Base-by-base conservation (phyloP, 371 early-diverging fungal genomes). In the Mortierella sp. region DNA sequence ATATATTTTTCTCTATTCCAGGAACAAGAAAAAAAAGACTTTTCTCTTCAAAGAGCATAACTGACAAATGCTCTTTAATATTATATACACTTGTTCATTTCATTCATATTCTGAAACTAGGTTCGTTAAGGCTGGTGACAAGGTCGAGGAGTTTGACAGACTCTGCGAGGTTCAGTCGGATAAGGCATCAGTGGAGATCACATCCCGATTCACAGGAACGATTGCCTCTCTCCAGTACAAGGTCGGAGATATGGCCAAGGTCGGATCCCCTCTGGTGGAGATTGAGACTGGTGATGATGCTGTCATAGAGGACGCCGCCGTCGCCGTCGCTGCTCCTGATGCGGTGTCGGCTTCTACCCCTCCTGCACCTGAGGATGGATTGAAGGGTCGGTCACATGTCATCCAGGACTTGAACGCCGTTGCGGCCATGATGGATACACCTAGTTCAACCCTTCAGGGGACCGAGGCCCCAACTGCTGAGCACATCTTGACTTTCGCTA, bases 171-270 rank as follows among this genome's bases (percentile, higher is more conserved):
- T 99, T 15, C 98, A 98, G 70, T 94, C 94, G 7, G 99, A 99
- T 82, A 99, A 99, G 86, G 99, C 99, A 7, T 94, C 99, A 1
- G 98, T 97, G 17, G 98, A 99, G 79, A 98, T 99, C 80, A 94
- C 99, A 11, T 95, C 96, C 12, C 89, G 98, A 15, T 99, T 87
- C 72, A 90, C 95, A 55, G 99, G 99, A 42, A 87, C 84, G n/a
- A 82, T 99, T 28, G 79, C 71, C 24, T 89, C 91, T 67, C 82
- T 99, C 6, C 84, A 95, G 78, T 92, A 97, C 80, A 83, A 87
- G 27, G 86, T 89, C 15, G 95, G 96, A 64, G 95, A 93, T 32
- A 93, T 97, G 84, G 99, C 98, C 56, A 87, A 86, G 64, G 98
- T 98, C 9, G 99, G 99, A n/a, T 72, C 84, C 15, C 94, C 98